Conservation (phyloP, 768 basidiomycete genomes). For the Pleurotus pulmonarius region DNA sequence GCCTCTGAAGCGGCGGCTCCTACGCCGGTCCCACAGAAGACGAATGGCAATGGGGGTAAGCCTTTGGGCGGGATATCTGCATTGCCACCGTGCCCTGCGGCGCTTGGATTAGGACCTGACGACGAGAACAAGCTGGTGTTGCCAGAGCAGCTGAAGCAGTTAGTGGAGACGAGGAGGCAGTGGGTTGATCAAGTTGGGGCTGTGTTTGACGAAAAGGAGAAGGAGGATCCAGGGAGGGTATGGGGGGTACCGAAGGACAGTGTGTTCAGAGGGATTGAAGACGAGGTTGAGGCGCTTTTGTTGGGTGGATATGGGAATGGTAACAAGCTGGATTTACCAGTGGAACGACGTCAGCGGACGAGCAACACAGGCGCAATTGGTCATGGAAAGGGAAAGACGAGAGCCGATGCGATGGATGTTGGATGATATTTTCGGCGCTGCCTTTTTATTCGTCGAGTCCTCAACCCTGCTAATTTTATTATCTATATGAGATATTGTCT, state of each 20-base stretch:
- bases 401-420: constrained; percentile 65
- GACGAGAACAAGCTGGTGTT: constrained; percentile 62
- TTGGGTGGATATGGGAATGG: constrained; percentile 17
- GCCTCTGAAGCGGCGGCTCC: constrained; percentile 22
- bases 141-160: constrained; percentile 62
- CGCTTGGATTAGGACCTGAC: constrained; percentile 65
- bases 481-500: constrained; percentile 6
- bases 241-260: constrained; percentile 77
- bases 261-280: constrained; percentile 72
- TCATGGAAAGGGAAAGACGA: constrained; percentile 49
- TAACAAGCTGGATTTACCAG: neutral
- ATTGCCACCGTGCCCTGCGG: constrained; percentile 65
- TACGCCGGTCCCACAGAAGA: constrained; percentile 21
- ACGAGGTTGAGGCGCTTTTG: constrained; percentile 45
- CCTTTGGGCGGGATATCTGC: constrained; percentile 18
- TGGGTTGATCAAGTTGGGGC: constrained; percentile 78
- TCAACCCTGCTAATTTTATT: constrained; percentile 9
- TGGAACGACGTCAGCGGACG: constrained; percentile 20
- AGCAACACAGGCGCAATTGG: constrained; percentile 21
- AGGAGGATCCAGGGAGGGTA: constrained; percentile 59
- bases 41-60: constrained; percentile 25
- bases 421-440: constrained; percentile 33
- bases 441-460: constrained; percentile 9
- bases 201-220: constrained; percentile 74
- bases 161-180: constrained; percentile 71